Evolutionary conservation across 148 eudicot species (phyloP).

Genomic region (Fagopyrum tataricum): DNA sequence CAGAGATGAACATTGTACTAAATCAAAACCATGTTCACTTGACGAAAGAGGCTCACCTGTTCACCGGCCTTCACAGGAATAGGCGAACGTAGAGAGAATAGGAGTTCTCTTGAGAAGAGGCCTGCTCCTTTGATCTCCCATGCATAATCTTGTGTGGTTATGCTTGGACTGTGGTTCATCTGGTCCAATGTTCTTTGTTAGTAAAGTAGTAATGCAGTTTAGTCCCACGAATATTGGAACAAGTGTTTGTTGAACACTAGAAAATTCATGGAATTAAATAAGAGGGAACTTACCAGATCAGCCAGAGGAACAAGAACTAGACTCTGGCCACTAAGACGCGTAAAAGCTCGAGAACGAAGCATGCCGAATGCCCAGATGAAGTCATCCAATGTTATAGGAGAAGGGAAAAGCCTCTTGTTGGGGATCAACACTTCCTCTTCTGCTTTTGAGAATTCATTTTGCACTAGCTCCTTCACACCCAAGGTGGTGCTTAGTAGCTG

Average conservation of each 20-base stretch:
- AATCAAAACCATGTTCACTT: not conserved
- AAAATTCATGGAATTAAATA: not conserved
- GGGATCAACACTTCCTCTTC: conserved; percentile 62
- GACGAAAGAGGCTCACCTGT: conserved; percentile 39
- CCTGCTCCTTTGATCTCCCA: conserved; percentile 92
- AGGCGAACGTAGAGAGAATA: conserved; percentile 72
- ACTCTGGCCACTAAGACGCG: conserved; percentile 79
- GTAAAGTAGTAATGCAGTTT: not conserved
- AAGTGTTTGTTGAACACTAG: not conserved
- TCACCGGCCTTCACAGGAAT: conserved; percentile 77
- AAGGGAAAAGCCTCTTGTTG: conserved; percentile 71
- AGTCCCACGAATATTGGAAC: too few relatives aligned
- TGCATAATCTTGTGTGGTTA: conserved; percentile 70
- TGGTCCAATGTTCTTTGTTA: conserved; percentile 23
- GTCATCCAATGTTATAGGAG: conserved; percentile 58
- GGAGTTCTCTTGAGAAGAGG: conserved; percentile 74
- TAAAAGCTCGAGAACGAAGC: conserved; percentile 88
- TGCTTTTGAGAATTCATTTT: conserved; percentile 66
- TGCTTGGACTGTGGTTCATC: conserved; percentile 77
- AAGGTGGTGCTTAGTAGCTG: conserved; percentile 84
- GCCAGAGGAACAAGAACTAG: conserved; percentile 83
- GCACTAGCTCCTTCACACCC: conserved; percentile 78
- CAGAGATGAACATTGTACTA: not conserved
- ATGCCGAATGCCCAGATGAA: conserved; percentile 97
- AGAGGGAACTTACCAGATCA: conserved; percentile 58